Percentiles rank a stretch among this genome's conserved stretches.
phyloP scores from a whole-genome alignment of 208 protist species.

The Acanthamoeba lenticulata region DNA sequence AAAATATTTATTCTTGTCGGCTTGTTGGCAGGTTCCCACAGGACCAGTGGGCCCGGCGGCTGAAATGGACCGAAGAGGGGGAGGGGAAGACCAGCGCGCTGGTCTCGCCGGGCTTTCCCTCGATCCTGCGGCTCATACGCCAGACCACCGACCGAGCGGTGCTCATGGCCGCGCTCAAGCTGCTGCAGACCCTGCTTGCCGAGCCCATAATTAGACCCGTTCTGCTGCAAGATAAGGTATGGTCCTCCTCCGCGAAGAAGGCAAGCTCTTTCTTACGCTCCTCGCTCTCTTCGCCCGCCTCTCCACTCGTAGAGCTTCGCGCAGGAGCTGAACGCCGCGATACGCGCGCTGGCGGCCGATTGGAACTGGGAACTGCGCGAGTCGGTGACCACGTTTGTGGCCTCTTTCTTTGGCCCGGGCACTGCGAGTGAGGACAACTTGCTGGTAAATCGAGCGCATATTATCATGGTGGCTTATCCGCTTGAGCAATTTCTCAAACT shows the following conservation, averaged over 20 bases:
- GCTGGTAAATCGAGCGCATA: neutral
- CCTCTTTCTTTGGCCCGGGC: neutral
- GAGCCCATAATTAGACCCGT: neutral
- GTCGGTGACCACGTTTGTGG: neutral
- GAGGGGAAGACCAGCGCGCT: neutral
- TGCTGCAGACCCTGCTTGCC: neutral
- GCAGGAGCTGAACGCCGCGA: neutral
- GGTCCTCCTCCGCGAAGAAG: neutral
- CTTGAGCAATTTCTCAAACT: too few relatives aligned
- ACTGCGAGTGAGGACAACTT: neutral
- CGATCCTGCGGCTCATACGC: neutral
- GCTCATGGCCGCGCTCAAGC: neutral
- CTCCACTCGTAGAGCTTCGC: neutral
- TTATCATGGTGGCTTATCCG: too few relatives aligned
- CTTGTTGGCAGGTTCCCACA: neutral
- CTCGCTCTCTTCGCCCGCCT: neutral
- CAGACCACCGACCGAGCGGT: neutral
- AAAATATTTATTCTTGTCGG: too few relatives aligned
- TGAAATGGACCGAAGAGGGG: neutral
- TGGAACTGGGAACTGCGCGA: constrained; percentile 8
- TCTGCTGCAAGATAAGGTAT: neutral
- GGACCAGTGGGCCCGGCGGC: neutral
- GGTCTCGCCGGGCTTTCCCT: neutral
- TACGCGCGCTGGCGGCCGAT: neutral
- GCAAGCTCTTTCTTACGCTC: neutral